Evolutionary conservation across 371 early-diverging fungal genomes (phyloP).

Genomic region (Saksenaea vasiformis): DNA sequence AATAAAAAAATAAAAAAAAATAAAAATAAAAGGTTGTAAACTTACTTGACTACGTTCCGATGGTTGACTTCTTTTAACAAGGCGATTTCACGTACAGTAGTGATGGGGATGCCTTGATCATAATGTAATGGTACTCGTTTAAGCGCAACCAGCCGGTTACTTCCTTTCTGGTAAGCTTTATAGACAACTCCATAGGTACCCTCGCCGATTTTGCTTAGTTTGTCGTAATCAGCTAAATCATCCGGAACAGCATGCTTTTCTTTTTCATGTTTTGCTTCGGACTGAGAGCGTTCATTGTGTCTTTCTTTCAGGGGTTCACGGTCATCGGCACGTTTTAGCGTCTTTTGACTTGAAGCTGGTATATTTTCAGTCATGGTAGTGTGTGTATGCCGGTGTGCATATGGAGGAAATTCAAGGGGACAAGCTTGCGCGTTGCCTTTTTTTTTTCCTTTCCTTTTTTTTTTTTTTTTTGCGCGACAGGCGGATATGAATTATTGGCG

Average conservation of each 20-base stretch:
- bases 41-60: conserved; percentile 87
- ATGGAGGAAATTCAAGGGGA: not conserved
- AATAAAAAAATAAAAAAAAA: too few relatives aligned
- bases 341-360: conserved; percentile 1
- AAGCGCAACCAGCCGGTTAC: conserved; percentile 87
- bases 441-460: not conserved
- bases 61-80: conserved; percentile 95
- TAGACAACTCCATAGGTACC: conserved; percentile 98
- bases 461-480: not conserved
- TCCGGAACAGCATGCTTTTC: not conserved
- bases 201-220: conserved; percentile 95
- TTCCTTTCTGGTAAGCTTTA: conserved; percentile 80
- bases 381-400: not conserved
- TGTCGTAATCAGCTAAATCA: conserved; percentile 61
- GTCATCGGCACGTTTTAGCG: not conserved
- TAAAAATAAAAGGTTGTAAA: not conserved
- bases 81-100: conserved; percentile 97
- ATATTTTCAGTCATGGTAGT: conserved; percentile 1
- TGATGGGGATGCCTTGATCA: conserved; percentile 92
- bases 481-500: not conserved
- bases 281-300: not conserved
- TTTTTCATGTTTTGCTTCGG: not conserved
- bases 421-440: not conserved
- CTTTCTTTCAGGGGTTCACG: not conserved
- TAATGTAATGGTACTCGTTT: conserved; percentile 93